phyloP scores from a whole-genome alignment of 225 moss, liverwort and hornwort genomes.

The Marchantia polymorpha region DNA sequence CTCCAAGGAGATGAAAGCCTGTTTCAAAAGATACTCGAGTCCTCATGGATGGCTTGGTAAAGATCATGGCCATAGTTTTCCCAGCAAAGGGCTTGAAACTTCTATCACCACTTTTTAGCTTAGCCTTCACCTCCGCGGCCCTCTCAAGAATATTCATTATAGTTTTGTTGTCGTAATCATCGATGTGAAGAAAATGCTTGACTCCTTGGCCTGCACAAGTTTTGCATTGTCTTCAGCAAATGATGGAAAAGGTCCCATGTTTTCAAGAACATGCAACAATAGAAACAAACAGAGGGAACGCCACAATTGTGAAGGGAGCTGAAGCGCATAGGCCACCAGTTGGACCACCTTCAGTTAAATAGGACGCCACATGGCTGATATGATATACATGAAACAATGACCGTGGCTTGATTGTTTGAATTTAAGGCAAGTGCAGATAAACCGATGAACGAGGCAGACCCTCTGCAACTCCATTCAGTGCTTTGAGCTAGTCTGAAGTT shows the following conservation, averaged over 20 bases:
- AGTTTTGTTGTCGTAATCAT: constrained; percentile 79
- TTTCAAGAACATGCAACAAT: not conserved
- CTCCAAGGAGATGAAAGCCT: constrained; percentile 82
- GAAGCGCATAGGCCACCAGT: too few species aligned
- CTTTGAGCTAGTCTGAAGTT: too few species aligned
- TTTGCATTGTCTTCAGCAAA: not conserved
- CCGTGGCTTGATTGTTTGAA: too few species aligned
- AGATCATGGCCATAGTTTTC: constrained; percentile 94
- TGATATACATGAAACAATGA: too few species aligned
- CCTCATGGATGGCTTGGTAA: constrained; percentile 94
- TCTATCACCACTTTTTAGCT: constrained; percentile 72
- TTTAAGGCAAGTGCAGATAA: too few species aligned
- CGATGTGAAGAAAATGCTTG: constrained; percentile 86
- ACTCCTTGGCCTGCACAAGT: constrained; percentile 41
- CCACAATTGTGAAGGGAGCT: too few species aligned
- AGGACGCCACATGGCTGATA: too few species aligned
- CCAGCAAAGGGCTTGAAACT: constrained; percentile 85
- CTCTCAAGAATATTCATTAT: constrained; percentile 67
- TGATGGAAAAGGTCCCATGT: too few species aligned
- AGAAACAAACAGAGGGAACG: not conserved
- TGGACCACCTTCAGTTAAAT: too few species aligned
- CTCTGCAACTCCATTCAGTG: too few species aligned
- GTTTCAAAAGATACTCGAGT: constrained; percentile 98
- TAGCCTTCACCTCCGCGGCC: constrained; percentile 77
- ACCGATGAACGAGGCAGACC: too few species aligned